Percentiles rank a stretch among this genome's conserved stretches.
Conservation (phyloP, 2,329 filamentous ascomycete genomes). For the Penicillium thymicola region DNA sequence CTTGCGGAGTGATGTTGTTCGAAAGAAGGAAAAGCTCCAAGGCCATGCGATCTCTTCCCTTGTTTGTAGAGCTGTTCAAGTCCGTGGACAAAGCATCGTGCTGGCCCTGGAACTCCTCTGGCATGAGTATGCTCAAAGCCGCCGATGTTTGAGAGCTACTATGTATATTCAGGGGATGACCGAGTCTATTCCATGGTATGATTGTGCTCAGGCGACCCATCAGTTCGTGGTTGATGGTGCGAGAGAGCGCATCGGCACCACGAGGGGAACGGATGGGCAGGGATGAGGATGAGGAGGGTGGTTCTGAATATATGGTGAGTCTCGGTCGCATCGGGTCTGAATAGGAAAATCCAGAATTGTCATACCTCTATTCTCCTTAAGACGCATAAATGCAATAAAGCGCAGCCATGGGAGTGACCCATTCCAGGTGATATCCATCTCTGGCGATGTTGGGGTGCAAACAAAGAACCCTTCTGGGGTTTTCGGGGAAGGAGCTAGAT, state of each 20-base stretch:
- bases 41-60: neutral
- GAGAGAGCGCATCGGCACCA: too few relatives aligned
- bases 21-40: slow-evolving; percentile 10
- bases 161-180: too few relatives aligned
- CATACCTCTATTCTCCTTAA: neutral
- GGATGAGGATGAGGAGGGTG: neutral
- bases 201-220: too few relatives aligned
- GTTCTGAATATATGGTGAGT: neutral
- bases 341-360: neutral
- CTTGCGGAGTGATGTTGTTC: slow-evolving; percentile 10
- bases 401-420: slow-evolving; percentile 17
- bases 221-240: too few relatives aligned
- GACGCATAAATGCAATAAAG: slow-evolving; percentile 2
- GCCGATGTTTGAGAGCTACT: too few relatives aligned
- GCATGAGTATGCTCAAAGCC: slow-evolving; percentile 17
- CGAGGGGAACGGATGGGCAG: neutral
- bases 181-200: too few relatives aligned
- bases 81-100: neutral
- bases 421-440: slow-evolving; percentile 11
- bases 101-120: slow-evolving; percentile 5
- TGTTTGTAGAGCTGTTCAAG: neutral
- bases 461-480: slow-evolving; percentile 20
- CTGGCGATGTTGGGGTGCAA: slow-evolving; percentile 13
- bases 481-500: neutral
- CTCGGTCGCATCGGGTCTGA: neutral